Conservation (phyloP, 306 rosid species). For the Elaeagnus macrophylla region DNA sequence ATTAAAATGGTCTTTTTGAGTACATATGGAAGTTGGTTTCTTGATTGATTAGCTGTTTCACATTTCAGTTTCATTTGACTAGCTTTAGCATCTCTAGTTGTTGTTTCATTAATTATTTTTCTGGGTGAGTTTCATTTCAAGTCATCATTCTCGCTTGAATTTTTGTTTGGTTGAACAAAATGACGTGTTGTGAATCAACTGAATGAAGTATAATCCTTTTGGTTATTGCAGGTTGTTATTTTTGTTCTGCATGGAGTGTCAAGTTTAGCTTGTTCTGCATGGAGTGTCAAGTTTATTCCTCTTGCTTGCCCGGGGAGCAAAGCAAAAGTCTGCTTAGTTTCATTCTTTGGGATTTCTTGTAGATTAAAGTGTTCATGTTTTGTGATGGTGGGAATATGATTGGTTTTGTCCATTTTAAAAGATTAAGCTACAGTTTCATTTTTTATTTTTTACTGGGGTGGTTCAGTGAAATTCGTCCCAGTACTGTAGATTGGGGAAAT, state of each 20-base stretch:
- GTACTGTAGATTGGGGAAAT: slow-evolving; percentile 9
- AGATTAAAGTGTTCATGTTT: slow-evolving; percentile 5
- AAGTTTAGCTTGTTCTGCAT: slow-evolving; percentile 9
- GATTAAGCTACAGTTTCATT: slow-evolving; percentile 17
- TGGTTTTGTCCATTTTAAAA: slow-evolving; percentile 21
- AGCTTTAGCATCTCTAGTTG: background rate
- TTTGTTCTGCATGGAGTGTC: slow-evolving; percentile 12
- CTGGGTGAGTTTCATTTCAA: background rate
- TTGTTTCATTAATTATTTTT: background rate
- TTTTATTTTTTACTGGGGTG: slow-evolving; percentile 1
- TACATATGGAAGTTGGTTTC: background rate
- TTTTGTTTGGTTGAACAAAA: too few species aligned
- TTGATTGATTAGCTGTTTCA: background rate
- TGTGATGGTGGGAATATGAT: slow-evolving; percentile 26
- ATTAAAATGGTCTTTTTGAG: background rate
- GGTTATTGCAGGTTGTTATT: slow-evolving; percentile 25
- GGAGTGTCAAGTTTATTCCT: slow-evolving; percentile 18
- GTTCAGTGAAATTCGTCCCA: background rate
- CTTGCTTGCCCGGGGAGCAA: slow-evolving; percentile 25
- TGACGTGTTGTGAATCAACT: background rate
- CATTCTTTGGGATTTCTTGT: slow-evolving; percentile 11
- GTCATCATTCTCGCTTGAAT: background rate
- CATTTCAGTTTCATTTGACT: background rate
- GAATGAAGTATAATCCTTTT: slow-evolving; percentile 4
- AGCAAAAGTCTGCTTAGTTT: slow-evolving; percentile 7